A percentile compares a stretch with the other conserved stretches of the same genome.
Evolutionary conservation across 176 grass and related monocot genomes (phyloP).

Genomic region (Zoysia pacifica): DNA sequence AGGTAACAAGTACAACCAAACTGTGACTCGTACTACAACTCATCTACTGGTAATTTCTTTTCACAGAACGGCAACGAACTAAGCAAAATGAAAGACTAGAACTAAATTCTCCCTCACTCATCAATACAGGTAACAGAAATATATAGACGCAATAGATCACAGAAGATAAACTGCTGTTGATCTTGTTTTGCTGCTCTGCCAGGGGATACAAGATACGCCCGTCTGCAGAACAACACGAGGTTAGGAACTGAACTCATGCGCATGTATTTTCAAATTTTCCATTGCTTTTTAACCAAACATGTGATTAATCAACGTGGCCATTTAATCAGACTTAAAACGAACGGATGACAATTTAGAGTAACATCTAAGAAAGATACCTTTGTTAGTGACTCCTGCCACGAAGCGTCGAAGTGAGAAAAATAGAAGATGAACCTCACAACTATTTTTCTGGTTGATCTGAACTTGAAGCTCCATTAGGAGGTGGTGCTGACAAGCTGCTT

Average conservation of each 20-base stretch:
- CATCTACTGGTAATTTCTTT: conserved; percentile 44
- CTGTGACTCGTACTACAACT: conserved; percentile 28
- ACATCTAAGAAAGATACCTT: conserved; percentile 47
- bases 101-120: conserved; percentile 41
- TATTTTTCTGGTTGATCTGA: conserved; percentile 79
- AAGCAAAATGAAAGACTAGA: conserved; percentile 37
- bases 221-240: conserved; percentile 35
- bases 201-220: conserved; percentile 37
- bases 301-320: neutral
- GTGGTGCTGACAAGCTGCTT: conserved; percentile 61
- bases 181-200: conserved; percentile 45
- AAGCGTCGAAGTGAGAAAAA: conserved; percentile 38
- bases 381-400: conserved; percentile 57
- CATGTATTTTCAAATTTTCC: neutral
- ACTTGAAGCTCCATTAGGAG: conserved; percentile 71
- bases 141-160: conserved; percentile 44
- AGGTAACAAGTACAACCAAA: conserved; percentile 38
- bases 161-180: conserved; percentile 42
- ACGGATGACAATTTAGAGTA: neutral
- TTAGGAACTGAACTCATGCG: neutral
- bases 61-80: conserved; percentile 27
- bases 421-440: conserved; percentile 39
- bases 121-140: conserved; percentile 42
- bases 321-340: neutral
- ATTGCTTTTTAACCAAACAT: neutral